Percentiles rank a stretch among this genome's conserved stretches.
Conservation (phyloP, 2,329 filamentous ascomycete species). For the Sporothrix phasma region DNA sequence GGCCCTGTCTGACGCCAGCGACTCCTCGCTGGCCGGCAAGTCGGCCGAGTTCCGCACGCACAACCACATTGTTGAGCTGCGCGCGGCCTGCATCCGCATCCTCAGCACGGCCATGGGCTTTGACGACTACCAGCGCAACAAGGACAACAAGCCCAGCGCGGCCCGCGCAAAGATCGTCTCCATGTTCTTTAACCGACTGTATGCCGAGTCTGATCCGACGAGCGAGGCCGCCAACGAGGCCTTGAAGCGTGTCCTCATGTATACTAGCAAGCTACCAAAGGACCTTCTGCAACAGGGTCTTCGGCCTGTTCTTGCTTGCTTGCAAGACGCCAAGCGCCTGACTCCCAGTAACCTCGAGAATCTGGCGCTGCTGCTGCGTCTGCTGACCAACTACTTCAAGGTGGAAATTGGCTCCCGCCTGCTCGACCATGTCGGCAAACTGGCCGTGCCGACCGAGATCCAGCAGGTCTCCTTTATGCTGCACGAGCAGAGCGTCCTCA, state of each 20-base stretch:
- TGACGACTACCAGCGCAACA: constrained; percentile 75
- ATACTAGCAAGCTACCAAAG: constrained; percentile 87
- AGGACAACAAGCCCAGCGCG: constrained; percentile 42
- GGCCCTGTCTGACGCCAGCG: constrained; percentile 85
- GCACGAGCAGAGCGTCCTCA: constrained; percentile 82
- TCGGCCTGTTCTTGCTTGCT: constrained; percentile 87
- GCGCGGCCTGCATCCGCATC: constrained; percentile 87
- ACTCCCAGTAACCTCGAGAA: constrained; percentile 86
- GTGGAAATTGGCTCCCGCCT: constrained; percentile 90
- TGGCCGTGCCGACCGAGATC: constrained; percentile 69
- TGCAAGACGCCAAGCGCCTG: constrained; percentile 86
- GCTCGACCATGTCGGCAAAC: constrained; percentile 86
- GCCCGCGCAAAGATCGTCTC: constrained; percentile 68
- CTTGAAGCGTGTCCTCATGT: constrained; percentile 73
- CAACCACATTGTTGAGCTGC: constrained; percentile 80
- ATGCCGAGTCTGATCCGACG: constrained; percentile 83
- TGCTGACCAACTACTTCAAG: constrained; percentile 98
- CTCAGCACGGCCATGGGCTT: constrained; percentile 89
- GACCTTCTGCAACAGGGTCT: constrained; percentile 90
- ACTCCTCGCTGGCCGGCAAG: constrained; percentile 86
- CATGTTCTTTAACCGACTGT: constrained; percentile 96
- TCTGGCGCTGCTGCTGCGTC: constrained; percentile 73
- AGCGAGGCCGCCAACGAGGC: constrained; percentile 91
- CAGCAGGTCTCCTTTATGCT: constrained; percentile 91
- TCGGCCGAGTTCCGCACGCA: constrained; percentile 91